Conservation (phyloP, 176 grass and related monocot genomes). For the Oryza punctata region DNA sequence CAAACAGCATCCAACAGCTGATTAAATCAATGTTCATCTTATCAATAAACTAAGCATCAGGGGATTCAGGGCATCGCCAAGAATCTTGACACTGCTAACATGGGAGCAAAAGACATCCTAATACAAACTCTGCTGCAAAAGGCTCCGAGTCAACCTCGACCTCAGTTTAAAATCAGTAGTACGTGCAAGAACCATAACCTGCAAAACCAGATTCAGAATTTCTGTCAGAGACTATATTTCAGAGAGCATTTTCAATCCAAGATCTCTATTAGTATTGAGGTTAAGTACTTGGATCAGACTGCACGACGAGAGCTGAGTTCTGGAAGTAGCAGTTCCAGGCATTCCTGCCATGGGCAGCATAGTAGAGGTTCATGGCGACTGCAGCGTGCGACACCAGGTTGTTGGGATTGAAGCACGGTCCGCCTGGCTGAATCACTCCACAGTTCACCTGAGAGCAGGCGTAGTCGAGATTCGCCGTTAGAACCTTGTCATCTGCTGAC, state of each 20-base stretch:
- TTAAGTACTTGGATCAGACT: constrained; percentile 69
- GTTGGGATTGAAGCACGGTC: constrained; percentile 66
- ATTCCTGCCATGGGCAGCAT: constrained; percentile 61
- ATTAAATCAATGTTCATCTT: constrained; percentile 3
- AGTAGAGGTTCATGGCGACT: constrained; percentile 97
- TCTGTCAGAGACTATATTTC: not conserved
- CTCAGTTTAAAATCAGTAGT: constrained; percentile 37
- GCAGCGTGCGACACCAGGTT: constrained; percentile 69
- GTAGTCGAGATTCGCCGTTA: constrained; percentile 64
- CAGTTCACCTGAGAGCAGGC: constrained; percentile 80
- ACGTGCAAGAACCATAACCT: constrained; percentile 59
- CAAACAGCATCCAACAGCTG: not conserved
- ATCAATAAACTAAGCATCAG: not conserved
- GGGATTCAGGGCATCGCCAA: not conserved
- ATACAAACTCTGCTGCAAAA: not conserved
- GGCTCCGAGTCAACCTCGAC: not conserved
- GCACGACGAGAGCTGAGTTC: constrained; percentile 59
- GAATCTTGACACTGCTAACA: not conserved
- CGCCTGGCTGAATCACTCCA: constrained; percentile 54
- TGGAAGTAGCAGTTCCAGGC: constrained; percentile 85
- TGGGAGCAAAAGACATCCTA: not conserved
- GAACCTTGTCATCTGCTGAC: constrained; percentile 52
- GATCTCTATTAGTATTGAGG: not conserved
- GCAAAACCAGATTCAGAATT: constrained; percentile 22
- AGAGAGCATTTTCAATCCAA: not conserved